Evolutionary conservation across 2,329 filamentous ascomycete genomes (phyloP), one percentile per base, ranked within the genome.

Genomic region (Arthrocladium fulminans): DNA sequence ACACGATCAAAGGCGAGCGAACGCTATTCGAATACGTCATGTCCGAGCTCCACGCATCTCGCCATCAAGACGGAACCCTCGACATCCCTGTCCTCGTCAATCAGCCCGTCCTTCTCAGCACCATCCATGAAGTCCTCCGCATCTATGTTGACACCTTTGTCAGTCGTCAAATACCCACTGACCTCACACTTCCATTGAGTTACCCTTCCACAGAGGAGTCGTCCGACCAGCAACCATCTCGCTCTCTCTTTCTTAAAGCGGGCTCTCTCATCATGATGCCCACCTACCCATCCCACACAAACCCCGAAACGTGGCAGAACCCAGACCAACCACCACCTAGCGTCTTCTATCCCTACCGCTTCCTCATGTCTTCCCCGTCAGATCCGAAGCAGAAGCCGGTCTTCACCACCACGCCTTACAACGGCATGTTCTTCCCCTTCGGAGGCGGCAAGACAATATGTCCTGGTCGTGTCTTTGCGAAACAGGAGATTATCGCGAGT

Each of bases 61-160:
- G 32, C 58, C 66, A 3, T 59, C 66, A 15, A 51, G 29, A 70
- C 19, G 59, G 64, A 37, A 59, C 51, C 7, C 51, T 70, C 5
- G 66, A 71, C 46, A 19, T 69, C 15, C 59, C 70, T 1, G 51
- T 71, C 2, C 40, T 68, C 17, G 56, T 55, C 4, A 60, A 61
- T 8, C 70, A 67, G 44, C 67, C 67, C 3, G 52, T 66, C 3
- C 62, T 72, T 10, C 63, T 68, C 42, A 66, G 66, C 1, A 59
- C 65, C 2, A 69, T 70, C 35, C 52, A 69, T 3, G 69, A 73
- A 51, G 69, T 67, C 0, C 39, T 71, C 40, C 59, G 69, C 9
- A 43, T 70, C 0, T 69, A 72, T 23, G 63, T 66, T 13, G 60
- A 61, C 12, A 55, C 59, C 2, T 66, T 53, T 10, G 40, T 53